Conservation (phyloP, 2,329 filamentous ascomycete species). For the Fusarium marasasianum region DNA sequence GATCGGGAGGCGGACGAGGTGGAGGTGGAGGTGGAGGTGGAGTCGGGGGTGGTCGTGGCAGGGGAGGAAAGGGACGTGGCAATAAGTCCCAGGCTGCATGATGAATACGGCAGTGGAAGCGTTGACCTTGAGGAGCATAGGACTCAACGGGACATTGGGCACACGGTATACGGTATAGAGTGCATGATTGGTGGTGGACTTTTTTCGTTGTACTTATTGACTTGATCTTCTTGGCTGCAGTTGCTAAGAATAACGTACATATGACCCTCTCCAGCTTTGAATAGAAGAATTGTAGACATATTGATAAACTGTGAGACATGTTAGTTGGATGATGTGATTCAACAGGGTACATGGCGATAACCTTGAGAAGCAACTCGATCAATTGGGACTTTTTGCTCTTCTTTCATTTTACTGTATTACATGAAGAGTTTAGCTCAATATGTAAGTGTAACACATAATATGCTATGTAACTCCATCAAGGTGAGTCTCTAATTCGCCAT, state of each 20-base stretch:
- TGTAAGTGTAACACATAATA: neutral
- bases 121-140: constrained; percentile 30
- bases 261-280: constrained; percentile 16
- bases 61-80: constrained; percentile 37
- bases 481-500: neutral
- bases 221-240: constrained; percentile 4
- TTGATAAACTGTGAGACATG: neutral
- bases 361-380: neutral
- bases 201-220: constrained; percentile 27
- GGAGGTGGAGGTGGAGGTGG: constrained; percentile 33
- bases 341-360: neutral
- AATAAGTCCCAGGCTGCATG: constrained; percentile 21
- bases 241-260: constrained; percentile 16
- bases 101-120: neutral
- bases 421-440: neutral
- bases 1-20: constrained; percentile 30
- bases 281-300: neutral
- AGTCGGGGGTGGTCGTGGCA: constrained; percentile 35
- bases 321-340: neutral
- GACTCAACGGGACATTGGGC: constrained; percentile 19
- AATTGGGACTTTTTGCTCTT: neutral
- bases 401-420: neutral
- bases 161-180: neutral
- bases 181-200: neutral
- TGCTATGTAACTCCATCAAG: constrained; percentile 6